A percentile compares a stretch with the other conserved stretches of the same genome.
Evolutionary conservation across 2,329 filamentous ascomycete genomes (phyloP).

Genomic region (Epichloe gansuensis): DNA sequence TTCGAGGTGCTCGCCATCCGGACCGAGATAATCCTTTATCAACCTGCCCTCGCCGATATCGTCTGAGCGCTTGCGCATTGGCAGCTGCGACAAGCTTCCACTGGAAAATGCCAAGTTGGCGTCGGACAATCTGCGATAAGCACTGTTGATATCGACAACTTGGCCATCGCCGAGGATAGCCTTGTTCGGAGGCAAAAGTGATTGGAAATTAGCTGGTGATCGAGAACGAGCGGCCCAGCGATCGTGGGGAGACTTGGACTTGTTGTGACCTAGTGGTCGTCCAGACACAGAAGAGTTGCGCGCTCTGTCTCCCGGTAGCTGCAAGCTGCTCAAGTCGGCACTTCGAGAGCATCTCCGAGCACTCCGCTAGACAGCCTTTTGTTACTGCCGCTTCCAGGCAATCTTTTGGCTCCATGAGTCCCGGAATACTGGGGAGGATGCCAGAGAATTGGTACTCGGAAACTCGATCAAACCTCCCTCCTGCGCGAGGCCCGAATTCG

Average conservation of each 20-base stretch:
- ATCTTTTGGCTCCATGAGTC: constrained; percentile 21
- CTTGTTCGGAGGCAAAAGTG: constrained; percentile 19
- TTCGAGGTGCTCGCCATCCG: constrained; percentile 54
- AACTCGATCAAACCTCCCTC: constrained; percentile 29
- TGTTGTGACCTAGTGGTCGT: constrained; percentile 22
- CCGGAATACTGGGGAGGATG: constrained; percentile 21
- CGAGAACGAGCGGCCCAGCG: constrained; percentile 30
- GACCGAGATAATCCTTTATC: constrained; percentile 53
- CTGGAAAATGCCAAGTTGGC: constrained; percentile 53
- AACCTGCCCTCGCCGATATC: constrained; percentile 41
- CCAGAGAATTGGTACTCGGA: constrained; percentile 50
- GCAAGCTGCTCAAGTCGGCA: constrained; percentile 36
- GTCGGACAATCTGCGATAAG: constrained; percentile 61
- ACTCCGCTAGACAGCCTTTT: constrained; percentile 22
- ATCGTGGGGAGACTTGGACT: constrained; percentile 42
- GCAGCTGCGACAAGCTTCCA: constrained; percentile 49
- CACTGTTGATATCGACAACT: constrained; percentile 53
- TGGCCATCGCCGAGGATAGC: constrained; percentile 48
- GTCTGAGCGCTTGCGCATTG: constrained; percentile 39
- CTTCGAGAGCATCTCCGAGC: constrained; percentile 44
- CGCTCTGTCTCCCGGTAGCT: constrained; percentile 34
- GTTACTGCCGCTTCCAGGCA: constrained; percentile 17
- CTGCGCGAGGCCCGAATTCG: constrained; percentile 29
- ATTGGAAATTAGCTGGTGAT: constrained; percentile 20
- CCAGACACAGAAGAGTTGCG: constrained; percentile 28